Percentiles rank a stretch among this genome's conserved stretches.
Evolutionary conservation across 441 rosid species (phyloP).

Genomic region (Gossypium davidsonii): DNA sequence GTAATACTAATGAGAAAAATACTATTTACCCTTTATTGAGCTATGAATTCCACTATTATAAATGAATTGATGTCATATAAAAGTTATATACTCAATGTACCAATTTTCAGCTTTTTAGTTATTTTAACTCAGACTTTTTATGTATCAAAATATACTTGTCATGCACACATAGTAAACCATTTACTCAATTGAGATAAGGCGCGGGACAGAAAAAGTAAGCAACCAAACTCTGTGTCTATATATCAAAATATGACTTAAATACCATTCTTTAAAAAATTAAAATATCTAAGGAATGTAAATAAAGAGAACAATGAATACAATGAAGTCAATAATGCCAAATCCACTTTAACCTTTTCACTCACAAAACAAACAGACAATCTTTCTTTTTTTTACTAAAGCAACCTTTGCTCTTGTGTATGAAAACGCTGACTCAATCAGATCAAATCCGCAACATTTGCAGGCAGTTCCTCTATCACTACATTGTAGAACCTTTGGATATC

Average conservation of each 20-base stretch:
- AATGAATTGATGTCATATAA: no score
- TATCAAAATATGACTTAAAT: no score
- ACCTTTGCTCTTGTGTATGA: background rate
- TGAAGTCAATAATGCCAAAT: background rate
- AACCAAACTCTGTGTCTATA: no score
- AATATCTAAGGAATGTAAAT: background rate
- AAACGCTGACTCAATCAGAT: background rate
- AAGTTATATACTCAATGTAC: no score
- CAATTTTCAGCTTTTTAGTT: fast-evolving
- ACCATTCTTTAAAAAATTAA: no score
- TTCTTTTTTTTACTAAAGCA: background rate
- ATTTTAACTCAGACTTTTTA: no score
- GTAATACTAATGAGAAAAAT: no score
- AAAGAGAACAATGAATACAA: background rate
- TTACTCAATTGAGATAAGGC: no score
- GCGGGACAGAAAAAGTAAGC: no score
- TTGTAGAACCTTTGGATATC: conserved; percentile 19
- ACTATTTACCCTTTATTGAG: no score
- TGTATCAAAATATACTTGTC: fast-evolving
- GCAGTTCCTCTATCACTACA: conserved; percentile 13
- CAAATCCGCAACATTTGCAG: conserved; percentile 13
- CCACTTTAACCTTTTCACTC: background rate
- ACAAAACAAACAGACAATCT: background rate
- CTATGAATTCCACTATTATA: no score
- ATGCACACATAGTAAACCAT: no score